Evolutionary conservation across 139 green algal genomes (phyloP).

Genomic region (Closterium sp.): DNA sequence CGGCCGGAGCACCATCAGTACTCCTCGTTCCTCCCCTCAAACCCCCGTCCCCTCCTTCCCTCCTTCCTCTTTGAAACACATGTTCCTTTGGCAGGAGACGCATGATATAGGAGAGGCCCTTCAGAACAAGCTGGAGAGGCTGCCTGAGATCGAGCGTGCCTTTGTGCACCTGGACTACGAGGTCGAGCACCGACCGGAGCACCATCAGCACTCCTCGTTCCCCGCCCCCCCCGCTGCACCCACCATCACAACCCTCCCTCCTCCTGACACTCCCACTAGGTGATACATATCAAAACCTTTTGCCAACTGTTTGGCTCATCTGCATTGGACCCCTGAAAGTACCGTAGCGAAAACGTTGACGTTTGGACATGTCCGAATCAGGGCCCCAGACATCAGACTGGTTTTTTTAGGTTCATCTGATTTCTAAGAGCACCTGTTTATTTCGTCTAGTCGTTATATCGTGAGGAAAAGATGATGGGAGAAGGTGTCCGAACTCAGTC

Average conservation of each 20-base stretch:
- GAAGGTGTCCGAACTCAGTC: too few relatives aligned
- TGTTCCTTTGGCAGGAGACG: conserved; percentile 4
- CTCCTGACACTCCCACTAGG: neutral
- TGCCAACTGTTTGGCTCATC: neutral
- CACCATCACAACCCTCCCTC: conserved; percentile 30
- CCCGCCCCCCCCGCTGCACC: conserved; percentile 47
- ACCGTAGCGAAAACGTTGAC: too few relatives aligned
- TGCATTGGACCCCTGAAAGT: too few relatives aligned
- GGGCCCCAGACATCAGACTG: too few relatives aligned
- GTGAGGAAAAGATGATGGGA: too few relatives aligned
- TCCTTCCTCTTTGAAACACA: neutral
- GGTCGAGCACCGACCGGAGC: conserved; percentile 56
- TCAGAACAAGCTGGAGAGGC: conserved; percentile 60
- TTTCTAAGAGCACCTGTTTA: too few relatives aligned
- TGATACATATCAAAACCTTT: neutral
- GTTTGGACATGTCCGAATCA: too few relatives aligned
- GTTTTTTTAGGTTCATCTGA: too few relatives aligned
- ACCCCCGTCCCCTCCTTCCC: neutral
- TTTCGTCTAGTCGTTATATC: too few relatives aligned
- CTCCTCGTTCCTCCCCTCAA: too few relatives aligned
- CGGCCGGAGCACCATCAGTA: too few relatives aligned
- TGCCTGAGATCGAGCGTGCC: conserved; percentile 61
- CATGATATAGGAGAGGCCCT: conserved; percentile 57
- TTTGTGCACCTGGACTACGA: conserved; percentile 66
- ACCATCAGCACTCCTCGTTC: conserved; percentile 20